phyloP scores from a whole-genome alignment of 129 eudicot species.

The Artemisia tridentata region DNA sequence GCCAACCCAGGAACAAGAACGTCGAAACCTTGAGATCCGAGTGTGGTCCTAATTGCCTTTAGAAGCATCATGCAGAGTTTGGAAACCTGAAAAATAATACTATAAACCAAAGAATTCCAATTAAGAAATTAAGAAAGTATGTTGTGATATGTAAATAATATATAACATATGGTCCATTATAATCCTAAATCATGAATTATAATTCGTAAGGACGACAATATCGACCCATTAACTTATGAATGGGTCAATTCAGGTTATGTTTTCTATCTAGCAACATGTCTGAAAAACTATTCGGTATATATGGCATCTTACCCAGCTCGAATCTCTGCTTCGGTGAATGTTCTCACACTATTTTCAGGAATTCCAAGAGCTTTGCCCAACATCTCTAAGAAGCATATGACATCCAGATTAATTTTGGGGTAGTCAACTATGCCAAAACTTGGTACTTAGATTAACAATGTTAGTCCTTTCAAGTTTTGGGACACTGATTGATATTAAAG shows the following conservation, averaged over 20 bases:
- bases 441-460: not conserved
- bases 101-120: conserved; percentile 23
- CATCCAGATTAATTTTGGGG: conserved; percentile 10
- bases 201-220: too few relatives aligned
- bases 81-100: conserved; percentile 79
- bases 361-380: conserved; percentile 86
- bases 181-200: too few relatives aligned
- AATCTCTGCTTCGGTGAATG: conserved; percentile 88
- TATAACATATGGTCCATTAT: too few relatives aligned
- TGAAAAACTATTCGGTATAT: not conserved
- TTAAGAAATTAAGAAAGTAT: conserved; percentile 34
- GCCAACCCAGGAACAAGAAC: conserved; percentile 92
- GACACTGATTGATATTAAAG: too few relatives aligned
- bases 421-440: not conserved
- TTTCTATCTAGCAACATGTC: not conserved
- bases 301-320: conserved; percentile 75
- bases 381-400: conserved; percentile 47
- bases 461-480: too few relatives aligned
- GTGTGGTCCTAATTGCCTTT: conserved; percentile 65
- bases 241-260: too few relatives aligned
- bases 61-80: conserved; percentile 86
- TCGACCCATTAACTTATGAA: too few relatives aligned
- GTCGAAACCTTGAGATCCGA: conserved; percentile 92
- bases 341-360: conserved; percentile 79
- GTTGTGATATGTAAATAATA: not conserved